Percentiles rank a stretch among this genome's conserved stretches.
Conservation (phyloP, 2,329 filamentous ascomycete genomes). For the Aphanocladium album region DNA sequence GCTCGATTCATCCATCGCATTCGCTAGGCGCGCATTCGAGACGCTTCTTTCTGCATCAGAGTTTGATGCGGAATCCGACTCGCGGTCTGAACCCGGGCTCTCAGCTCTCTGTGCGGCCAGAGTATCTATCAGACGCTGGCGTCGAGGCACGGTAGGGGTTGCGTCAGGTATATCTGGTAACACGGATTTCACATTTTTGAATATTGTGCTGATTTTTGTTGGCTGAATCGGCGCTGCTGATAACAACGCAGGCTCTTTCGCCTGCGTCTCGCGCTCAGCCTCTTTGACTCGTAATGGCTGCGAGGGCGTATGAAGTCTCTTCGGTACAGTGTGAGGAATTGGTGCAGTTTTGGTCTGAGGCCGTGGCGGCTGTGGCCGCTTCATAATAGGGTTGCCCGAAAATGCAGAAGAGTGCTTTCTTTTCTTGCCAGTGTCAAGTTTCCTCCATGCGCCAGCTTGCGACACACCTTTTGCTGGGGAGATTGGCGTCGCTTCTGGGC, state of each 20-base stretch:
- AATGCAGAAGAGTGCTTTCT: conserved; percentile 10
- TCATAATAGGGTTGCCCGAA: neutral
- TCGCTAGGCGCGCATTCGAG: neutral
- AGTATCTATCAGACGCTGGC: conserved; percentile 37
- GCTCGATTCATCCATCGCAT: neutral
- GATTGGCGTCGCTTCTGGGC: conserved; percentile 3
- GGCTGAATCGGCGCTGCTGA: neutral
- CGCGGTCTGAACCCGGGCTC: conserved; percentile 23
- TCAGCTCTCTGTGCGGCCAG: conserved; percentile 35
- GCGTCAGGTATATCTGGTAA: neutral
- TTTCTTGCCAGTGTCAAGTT: neutral
- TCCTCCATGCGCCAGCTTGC: neutral
- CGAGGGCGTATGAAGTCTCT: neutral
- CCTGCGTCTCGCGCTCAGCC: neutral
- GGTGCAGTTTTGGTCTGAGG: neutral
- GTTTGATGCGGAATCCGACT: conserved; percentile 18
- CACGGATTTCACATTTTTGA: neutral
- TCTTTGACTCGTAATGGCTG: neutral
- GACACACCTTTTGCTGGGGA: neutral
- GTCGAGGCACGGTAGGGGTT: neutral
- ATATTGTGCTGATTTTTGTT: too few relatives aligned
- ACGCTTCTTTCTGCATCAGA: neutral
- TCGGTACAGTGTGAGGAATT: neutral
- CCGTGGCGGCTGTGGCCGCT: neutral
- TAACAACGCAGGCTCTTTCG: neutral